A percentile compares a stretch with the other conserved stretches of the same genome.
phyloP scores from a whole-genome alignment of 1,284 basidiomycete genomes.

The Pyrrhoderma lamaoense region DNA sequence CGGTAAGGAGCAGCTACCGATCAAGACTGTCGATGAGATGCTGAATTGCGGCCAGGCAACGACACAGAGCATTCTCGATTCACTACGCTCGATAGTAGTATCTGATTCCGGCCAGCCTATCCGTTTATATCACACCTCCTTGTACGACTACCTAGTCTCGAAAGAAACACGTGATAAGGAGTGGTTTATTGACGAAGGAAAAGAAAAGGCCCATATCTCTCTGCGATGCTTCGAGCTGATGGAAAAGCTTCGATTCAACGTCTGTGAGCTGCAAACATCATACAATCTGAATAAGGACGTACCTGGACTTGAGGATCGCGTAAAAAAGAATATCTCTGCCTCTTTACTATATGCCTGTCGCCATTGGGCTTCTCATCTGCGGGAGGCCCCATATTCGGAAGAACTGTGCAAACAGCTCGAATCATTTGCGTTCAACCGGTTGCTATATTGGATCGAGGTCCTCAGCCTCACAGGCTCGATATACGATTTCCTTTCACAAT shows the following conservation, averaged over 20 bases:
- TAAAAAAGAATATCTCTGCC: background rate
- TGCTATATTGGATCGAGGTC: constrained; percentile 2
- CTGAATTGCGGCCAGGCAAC: no score
- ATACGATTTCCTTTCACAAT: background rate
- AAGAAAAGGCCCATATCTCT: background rate
- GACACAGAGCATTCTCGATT: no score
- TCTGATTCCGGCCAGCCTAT: no score
- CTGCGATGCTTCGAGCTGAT: background rate
- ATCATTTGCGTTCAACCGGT: no score
- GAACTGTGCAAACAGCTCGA: no score
- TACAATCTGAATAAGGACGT: background rate
- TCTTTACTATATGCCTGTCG: background rate
- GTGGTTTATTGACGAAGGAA: background rate
- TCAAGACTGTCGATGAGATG: no score
- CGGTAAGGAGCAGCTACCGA: no score
- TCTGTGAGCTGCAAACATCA: constrained; percentile 41
- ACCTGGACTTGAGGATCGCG: background rate
- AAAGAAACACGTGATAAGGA: background rate
- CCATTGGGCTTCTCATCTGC: background rate
- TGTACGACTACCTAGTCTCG: background rate
- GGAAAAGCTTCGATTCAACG: constrained; percentile 40
- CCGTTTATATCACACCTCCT: background rate
- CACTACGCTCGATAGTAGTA: no score
- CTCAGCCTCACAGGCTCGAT: background rate
- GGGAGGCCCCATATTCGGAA: no score